phyloP scores from a whole-genome alignment of 1,284 basidiomycete genomes.

The Tremellales sp. region DNA sequence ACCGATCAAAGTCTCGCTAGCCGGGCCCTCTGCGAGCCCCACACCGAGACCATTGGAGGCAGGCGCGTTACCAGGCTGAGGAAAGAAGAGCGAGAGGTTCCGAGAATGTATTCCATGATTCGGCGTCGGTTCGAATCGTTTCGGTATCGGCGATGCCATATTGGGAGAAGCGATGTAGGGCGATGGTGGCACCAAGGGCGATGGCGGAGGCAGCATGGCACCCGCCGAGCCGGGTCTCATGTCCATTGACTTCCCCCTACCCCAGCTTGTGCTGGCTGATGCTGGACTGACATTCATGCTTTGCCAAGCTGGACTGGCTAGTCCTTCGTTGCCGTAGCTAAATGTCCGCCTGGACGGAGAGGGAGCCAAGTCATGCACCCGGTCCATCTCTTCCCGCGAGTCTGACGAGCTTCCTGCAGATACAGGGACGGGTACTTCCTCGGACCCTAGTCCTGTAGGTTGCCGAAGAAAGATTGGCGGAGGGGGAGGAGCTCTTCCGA shows the following conservation, averaged over 20 bases:
- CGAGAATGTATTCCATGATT: constrained; percentile 66
- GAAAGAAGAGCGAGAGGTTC: constrained; percentile 87
- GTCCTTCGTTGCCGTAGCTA: constrained; percentile 12
- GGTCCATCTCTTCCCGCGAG: constrained; percentile 3
- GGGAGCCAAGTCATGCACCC: constrained; percentile 12
- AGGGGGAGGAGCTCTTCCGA: constrained; percentile 16
- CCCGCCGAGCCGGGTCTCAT: too few species aligned
- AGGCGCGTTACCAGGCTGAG: constrained; percentile 61
- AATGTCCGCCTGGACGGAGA: constrained; percentile 6
- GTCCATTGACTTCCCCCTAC: not conserved
- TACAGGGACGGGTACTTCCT: constrained; percentile 5
- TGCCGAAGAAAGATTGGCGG: constrained; percentile 29
- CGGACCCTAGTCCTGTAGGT: constrained; percentile 12
- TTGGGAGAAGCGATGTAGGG: constrained; percentile 7
- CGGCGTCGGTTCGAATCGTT: constrained; percentile 34
- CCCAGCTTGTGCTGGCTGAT: not conserved
- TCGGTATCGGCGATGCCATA: constrained; percentile 9
- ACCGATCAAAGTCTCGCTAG: constrained; percentile 55
- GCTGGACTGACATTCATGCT: constrained; percentile 18
- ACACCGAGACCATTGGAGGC: constrained; percentile 47
- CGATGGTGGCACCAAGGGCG: constrained; percentile 7
- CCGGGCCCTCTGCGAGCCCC: constrained; percentile 50
- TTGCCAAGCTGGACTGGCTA: constrained; percentile 30
- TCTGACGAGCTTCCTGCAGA: constrained; percentile 3
- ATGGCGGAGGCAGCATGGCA: constrained; percentile 1